Evolutionary conservation across 176 grass and related monocot genomes (phyloP), one percentile per base, ranked within the genome.

Genomic region (Ensete ventricosum): DNA sequence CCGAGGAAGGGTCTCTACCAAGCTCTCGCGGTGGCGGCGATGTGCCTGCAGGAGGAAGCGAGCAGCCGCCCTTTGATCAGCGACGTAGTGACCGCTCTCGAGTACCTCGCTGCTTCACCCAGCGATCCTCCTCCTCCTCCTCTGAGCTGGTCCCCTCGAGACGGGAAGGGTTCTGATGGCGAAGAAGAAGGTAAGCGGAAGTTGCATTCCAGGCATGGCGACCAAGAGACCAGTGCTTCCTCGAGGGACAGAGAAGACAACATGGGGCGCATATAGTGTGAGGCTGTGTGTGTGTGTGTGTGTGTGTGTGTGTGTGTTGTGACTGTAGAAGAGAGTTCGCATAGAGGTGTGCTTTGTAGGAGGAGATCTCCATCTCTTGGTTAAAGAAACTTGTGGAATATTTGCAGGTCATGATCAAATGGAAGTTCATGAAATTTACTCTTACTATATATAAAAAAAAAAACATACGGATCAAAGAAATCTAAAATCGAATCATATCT

Each of bases 11-110:
- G 25, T 17, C 16, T 75, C 9, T 60, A 75, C 27, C 73, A 75
- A 60, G 73, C 73, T 58, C 73, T 75, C 10, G 73, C 53, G n/a
- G 73, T 59, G 19, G 73, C 72, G 17, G 73, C 73, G 29, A 75
- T 75, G 73, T 75, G 54, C 26, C 73, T 75, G 9, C 73, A 75
- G 54, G 73, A 60, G 54, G 73, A 59, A 19, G 24, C 73, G 19
- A 49, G 54, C 55, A 59, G 25, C 1, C 53, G 73, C 12, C 73
- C 73, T 0, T 0, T 60, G 13, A 74, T 74, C 1, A 74, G 53
- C 25, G 53, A 75, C 27, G 73, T 75, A 8, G 53, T 75, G 14
- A 75, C 53, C 34, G 73, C 73, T 34, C 53, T 75, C 23, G 54
- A 75, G 13, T 75, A 59, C 54, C 1, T 75, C 11, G 73, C 23